Percentiles rank a stretch among this genome's conserved stretches.
phyloP scores from a whole-genome alignment of 805 yeast species.

The Wickerhamomyces alni region DNA sequence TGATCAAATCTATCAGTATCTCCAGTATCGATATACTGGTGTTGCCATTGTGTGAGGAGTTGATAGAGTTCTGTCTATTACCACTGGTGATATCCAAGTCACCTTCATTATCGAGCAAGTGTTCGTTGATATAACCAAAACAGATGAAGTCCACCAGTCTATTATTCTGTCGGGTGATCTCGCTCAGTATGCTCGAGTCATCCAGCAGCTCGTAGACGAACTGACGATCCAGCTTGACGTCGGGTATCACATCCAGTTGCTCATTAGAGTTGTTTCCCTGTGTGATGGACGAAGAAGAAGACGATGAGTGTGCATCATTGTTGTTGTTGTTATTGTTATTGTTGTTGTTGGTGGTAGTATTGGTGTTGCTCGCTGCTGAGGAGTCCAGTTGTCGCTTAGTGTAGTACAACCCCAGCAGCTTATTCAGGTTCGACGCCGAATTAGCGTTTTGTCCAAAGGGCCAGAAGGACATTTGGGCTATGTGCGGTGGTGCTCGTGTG shows the following conservation, averaged over 20 bases:
- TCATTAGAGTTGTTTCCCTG: slow-evolving; percentile 1
- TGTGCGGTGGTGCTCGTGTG: neutral
- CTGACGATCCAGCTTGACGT: slow-evolving; percentile 15
- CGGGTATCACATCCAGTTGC: slow-evolving; percentile 1
- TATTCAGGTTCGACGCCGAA: slow-evolving; percentile 29
- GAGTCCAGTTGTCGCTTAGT: slow-evolving; percentile 8
- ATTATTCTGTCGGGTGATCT: slow-evolving; percentile 32
- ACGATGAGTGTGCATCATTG: too few relatives aligned
- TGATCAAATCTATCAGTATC: slow-evolving; percentile 39
- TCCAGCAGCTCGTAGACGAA: slow-evolving; percentile 32
- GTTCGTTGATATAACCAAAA: slow-evolving; percentile 31
- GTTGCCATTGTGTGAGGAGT: neutral
- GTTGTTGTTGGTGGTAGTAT: neutral
- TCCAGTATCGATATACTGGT: slow-evolving; percentile 34
- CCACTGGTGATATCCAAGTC: neutral
- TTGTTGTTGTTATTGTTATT: too few relatives aligned
- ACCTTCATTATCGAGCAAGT: neutral
- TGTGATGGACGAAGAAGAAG: neutral
- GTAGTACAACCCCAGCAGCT: slow-evolving; percentile 36
- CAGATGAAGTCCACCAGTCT: slow-evolving; percentile 47
- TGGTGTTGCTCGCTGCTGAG: too few relatives aligned
- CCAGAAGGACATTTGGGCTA: slow-evolving; percentile 34
- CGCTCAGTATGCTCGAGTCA: slow-evolving; percentile 32
- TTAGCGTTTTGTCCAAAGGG: slow-evolving; percentile 35
- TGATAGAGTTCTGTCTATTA: neutral